Evolutionary conservation across 2,329 filamentous ascomycete genomes (phyloP).

Genomic region (Cladosporium halotolerans): DNA sequence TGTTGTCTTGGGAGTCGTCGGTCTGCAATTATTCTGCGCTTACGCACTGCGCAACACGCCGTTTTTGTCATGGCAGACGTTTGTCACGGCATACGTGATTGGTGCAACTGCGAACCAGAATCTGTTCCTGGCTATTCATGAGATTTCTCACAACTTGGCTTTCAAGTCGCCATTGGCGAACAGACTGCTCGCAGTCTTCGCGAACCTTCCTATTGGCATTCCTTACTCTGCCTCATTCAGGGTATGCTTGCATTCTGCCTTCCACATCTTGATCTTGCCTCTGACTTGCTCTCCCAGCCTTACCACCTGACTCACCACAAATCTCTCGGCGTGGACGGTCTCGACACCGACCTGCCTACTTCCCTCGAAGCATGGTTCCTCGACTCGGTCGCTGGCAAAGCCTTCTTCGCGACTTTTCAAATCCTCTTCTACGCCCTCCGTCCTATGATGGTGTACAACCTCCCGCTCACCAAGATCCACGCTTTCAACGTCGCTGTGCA

Average conservation of each 20-base stretch:
- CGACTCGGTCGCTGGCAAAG: conserved; percentile 90
- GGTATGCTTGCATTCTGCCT: conserved; percentile 43
- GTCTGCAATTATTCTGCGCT: conserved; percentile 71
- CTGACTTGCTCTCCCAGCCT: conserved; percentile 48
- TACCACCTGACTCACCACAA: conserved; percentile 99
- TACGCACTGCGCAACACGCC: conserved; percentile 69
- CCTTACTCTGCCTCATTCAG: conserved; percentile 96
- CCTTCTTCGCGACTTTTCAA: conserved; percentile 99
- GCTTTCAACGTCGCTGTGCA: conserved; percentile 74
- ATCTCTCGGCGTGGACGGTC: conserved; percentile 88
- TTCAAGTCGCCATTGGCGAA: conserved; percentile 78
- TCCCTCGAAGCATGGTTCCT: conserved; percentile 85
- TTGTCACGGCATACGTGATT: conserved; percentile 80
- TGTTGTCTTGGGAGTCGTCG: conserved; percentile 75
- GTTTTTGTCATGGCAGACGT: conserved; percentile 77
- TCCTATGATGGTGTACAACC: conserved; percentile 86
- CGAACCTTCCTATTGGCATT: conserved; percentile 90
- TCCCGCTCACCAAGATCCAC: conserved; percentile 82
- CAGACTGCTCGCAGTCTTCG: conserved; percentile 80
- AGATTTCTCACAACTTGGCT: conserved; percentile 96
- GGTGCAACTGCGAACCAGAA: conserved; percentile 98
- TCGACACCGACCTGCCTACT: conserved; percentile 94
- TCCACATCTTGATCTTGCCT: neutral
- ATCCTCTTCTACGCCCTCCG: conserved; percentile 97
- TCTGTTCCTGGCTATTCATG: conserved; percentile 95